Conservation (phyloP, 2,329 filamentous ascomycete genomes). For the Aspergillus pseudoglaucus region DNA sequence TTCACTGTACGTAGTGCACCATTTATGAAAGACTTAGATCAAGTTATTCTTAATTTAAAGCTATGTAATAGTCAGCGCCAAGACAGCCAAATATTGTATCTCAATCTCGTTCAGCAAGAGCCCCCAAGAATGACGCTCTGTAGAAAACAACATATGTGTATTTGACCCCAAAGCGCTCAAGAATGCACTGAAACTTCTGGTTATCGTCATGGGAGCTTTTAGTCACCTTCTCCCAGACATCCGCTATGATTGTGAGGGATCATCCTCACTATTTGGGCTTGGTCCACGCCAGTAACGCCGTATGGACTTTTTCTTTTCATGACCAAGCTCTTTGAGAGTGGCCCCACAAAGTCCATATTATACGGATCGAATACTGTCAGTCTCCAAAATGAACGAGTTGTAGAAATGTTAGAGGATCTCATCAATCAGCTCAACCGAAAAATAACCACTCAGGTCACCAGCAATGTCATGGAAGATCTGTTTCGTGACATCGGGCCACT, state of each 20-base stretch:
- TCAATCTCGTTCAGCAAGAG: too few relatives aligned
- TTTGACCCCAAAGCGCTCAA: neutral
- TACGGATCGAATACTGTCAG: neutral
- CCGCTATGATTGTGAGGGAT: neutral
- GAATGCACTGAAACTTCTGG: neutral
- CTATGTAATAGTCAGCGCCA: too few relatives aligned
- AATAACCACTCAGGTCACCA: neutral
- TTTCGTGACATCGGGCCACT: neutral
- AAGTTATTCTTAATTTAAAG: conserved; percentile 3
- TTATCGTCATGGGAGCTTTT: neutral
- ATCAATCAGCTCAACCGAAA: neutral
- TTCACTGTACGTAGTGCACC: too few relatives aligned
- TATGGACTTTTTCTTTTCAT: neutral
- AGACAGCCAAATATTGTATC: too few relatives aligned
- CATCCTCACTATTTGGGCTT: neutral
- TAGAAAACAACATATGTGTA: neutral
- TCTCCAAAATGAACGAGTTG: neutral
- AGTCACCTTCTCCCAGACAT: neutral
- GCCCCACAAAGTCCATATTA: neutral
- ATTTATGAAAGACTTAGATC: neutral
- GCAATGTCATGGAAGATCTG: neutral
- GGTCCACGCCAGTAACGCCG: neutral
- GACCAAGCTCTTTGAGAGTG: neutral
- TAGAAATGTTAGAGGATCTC: neutral
- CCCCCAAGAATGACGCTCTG: neutral